Evolutionary conservation across 2,329 filamentous ascomycete species (phyloP).

Genomic region (Paracamarosporium sp.): DNA sequence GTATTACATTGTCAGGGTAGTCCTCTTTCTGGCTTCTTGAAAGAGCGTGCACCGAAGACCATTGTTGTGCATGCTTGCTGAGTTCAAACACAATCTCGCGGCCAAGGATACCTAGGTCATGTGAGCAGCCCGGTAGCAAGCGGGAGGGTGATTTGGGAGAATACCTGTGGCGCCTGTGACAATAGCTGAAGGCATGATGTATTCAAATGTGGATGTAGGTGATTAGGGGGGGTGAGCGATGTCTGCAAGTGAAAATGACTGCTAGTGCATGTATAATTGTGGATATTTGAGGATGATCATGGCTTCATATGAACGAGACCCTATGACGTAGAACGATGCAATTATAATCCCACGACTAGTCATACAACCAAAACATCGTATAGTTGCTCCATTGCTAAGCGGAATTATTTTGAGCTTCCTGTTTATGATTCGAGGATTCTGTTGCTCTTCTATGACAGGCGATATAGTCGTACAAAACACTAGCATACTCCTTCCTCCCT

Average conservation of each 20-base stretch:
- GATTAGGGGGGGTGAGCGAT: not conserved
- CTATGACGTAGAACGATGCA: slow-evolving; percentile 14
- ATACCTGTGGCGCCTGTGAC: slow-evolving; percentile 47
- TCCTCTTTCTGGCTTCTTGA: slow-evolving; percentile 50
- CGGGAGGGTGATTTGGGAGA: slow-evolving; percentile 10
- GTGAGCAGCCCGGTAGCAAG: not conserved
- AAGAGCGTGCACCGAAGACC: slow-evolving; percentile 48
- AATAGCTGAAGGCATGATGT: slow-evolving; percentile 38
- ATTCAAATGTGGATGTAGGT: not conserved
- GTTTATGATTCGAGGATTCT: not conserved
- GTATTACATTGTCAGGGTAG: slow-evolving; percentile 45
- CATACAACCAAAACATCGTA: no score
- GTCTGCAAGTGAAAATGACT: not conserved
- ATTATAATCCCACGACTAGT: not conserved
- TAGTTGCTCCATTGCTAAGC: not conserved
- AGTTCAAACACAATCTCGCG: slow-evolving; percentile 50
- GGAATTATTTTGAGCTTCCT: not conserved
- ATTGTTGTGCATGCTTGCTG: slow-evolving; percentile 41
- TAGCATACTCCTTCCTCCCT: no score
- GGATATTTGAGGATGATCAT: not conserved
- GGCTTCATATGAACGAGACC: not conserved
- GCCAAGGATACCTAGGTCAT: slow-evolving; percentile 46
- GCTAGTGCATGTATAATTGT: not conserved
- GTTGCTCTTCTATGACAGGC: no score
- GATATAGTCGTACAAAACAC: no score